Percentiles rank a stretch among this genome's conserved stretches.
These are phyloP conservation scores for Stenocarpella maydis DNA, from an alignment of 2,329 filamentous ascomycete genomes.

Conservation along the genomic window DNA sequence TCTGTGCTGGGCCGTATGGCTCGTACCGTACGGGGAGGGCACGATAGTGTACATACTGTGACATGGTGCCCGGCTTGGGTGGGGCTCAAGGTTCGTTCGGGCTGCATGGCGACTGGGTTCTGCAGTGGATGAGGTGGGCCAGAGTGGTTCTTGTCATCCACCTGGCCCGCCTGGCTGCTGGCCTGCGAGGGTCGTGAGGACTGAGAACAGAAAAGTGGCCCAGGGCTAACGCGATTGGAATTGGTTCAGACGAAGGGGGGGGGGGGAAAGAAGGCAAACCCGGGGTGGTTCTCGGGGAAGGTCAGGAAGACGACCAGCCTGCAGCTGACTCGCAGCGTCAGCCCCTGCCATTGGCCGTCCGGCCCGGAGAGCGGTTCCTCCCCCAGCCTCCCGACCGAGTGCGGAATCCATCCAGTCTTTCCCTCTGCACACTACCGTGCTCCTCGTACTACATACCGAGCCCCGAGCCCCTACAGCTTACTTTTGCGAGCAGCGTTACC, in stretches of 20 bases:
- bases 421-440: no score
- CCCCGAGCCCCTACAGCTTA: no score
- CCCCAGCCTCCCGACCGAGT: conserved; percentile 17
- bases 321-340: conserved; percentile 30
- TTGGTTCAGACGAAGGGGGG: background rate
- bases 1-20: background rate
- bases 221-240: conserved; percentile 22
- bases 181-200: conserved; percentile 1
- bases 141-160: conserved; percentile 28
- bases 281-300: conserved; percentile 31
- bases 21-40: background rate
- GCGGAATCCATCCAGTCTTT: background rate
- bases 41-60: background rate
- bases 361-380: conserved; percentile 16
- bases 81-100: conserved; percentile 18
- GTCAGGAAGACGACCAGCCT: conserved; percentile 31
- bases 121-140: conserved; percentile 20
- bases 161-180: no score
- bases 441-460: no score
- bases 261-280: background rate
- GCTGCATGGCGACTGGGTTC: conserved; percentile 33
- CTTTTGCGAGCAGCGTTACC: no score
- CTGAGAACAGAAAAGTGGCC: conserved; percentile 5
- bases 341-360: conserved; percentile 12
- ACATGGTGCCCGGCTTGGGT: background rate